These are phyloP conservation scores for Galeopsis tetrahit DNA, from an alignment of 257 asterid species.

Conservation along the genomic window DNA sequence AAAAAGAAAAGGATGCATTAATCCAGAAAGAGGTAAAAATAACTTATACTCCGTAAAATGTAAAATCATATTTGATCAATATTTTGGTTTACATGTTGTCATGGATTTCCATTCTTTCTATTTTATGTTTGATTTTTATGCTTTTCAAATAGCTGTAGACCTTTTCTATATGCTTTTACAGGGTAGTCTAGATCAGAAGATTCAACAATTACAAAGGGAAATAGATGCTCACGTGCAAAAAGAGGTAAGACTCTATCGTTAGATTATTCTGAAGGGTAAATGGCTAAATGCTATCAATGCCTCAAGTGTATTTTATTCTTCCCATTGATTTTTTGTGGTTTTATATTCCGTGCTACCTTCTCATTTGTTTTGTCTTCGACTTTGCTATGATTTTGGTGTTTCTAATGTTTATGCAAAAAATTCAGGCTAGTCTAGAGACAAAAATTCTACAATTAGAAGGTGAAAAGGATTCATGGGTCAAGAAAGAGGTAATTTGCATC, in stretches of 20 bases:
- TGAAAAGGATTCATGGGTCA: constrained; percentile 60
- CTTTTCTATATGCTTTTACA: constrained; percentile 35
- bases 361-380: neutral
- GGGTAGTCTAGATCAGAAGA: constrained; percentile 46
- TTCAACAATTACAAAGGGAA: constrained; percentile 47
- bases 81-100: constrained; percentile 23
- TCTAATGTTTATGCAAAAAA: constrained; percentile 25
- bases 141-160: constrained; percentile 29
- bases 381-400: constrained; percentile 25
- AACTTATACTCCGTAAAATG: constrained; percentile 14
- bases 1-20: constrained; percentile 50
- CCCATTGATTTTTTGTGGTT: neutral
- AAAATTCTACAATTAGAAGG: constrained; percentile 47
- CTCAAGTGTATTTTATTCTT: constrained; percentile 13
- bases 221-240: constrained; percentile 47
- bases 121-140: constrained; percentile 3
- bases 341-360: neutral
- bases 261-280: constrained; percentile 16
- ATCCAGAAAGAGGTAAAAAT: constrained; percentile 58
- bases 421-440: constrained; percentile 51
- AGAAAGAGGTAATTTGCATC: constrained; percentile 58
- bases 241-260: constrained; percentile 44
- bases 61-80: neutral
- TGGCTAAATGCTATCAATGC: constrained; percentile 14
- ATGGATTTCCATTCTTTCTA: neutral